Base-by-base conservation (phyloP, 1,284 basidiomycete species). In the Trichosporon asahii region DNA sequence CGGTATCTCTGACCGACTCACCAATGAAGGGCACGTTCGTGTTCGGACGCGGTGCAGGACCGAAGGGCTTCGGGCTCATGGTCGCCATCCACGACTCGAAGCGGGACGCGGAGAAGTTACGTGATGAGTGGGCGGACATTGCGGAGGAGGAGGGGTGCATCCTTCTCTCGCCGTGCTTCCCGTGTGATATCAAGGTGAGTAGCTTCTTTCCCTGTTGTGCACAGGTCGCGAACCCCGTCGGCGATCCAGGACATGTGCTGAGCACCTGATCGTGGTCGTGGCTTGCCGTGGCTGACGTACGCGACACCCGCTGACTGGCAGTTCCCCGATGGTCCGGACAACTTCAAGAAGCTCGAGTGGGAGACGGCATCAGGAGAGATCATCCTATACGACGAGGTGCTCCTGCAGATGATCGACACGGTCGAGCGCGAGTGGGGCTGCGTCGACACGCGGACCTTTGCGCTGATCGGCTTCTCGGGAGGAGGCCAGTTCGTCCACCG, bases 401-500 rank as follows among this genome's bases (percentile, higher is more conserved):
- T 75, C 8, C 66, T 73, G 4, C 64, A 68, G 27, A 73, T 73
- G 68, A 68, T 75, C 55, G 70, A 72, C 57, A 49, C 64, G 31
- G 65, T 75, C 2, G 61, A 57, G 9, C 18, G 49, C 3, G 71
- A 68, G 33, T 75, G 74, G 74, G 74, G 72, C 9, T 72, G 61
- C 14, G 55, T 75, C 67, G 67, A 72, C 29, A 74, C 70, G 6
- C 27, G 57, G 14, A 70, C 53, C 5, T 72, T 75, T n/a, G 40
- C 65, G 1, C 40, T 75, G 37, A 66, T 70, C 1, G 74, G 74
- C 0, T 75, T 73, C 63, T 72, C 70, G 18, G 72, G 74, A n/a
- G 74, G 74, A 2, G 72, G 67, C 6, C 72, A 75, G 69, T 75
- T 75, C 55, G 70, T 70, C 21, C 74, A 74, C 53, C 69, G 74